A percentile compares a stretch with the other conserved stretches of the same genome.
phyloP scores from a whole-genome alignment of 2,329 filamentous ascomycete genomes.

The Ascosphaera apis region DNA sequence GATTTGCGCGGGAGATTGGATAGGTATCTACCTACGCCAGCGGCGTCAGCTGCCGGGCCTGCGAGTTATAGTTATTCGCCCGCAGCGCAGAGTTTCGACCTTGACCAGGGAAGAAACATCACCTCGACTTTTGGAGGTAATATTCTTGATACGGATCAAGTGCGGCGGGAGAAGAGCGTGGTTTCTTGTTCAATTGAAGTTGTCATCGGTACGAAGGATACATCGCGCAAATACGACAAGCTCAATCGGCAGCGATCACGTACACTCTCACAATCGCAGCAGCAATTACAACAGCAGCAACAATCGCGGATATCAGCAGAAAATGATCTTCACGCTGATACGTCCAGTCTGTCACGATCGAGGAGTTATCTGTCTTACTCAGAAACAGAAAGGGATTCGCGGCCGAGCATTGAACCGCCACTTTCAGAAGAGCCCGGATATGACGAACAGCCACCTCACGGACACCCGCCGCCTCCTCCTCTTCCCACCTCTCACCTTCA shows the following conservation, averaged over 20 bases:
- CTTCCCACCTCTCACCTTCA: not conserved
- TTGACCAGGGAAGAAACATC: slow-evolving; percentile 12
- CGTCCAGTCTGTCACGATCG: too few relatives aligned
- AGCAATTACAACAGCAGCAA: too few relatives aligned
- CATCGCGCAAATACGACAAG: slow-evolving; percentile 9
- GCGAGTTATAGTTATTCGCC: slow-evolving; percentile 22
- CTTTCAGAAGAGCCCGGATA: too few relatives aligned
- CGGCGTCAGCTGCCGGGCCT: slow-evolving; percentile 24
- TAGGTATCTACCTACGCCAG: slow-evolving; percentile 33
- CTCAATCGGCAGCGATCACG: too few relatives aligned
- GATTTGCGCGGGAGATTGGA: slow-evolving; percentile 78
- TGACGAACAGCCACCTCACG: not conserved
- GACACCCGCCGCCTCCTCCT: slow-evolving; percentile 2
- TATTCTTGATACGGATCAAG: slow-evolving; percentile 67
- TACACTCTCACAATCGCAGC: too few relatives aligned
- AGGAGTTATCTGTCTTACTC: too few relatives aligned
- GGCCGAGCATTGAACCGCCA: too few relatives aligned
- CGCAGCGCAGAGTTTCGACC: slow-evolving; percentile 14
- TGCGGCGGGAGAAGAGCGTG: slow-evolving; percentile 79
- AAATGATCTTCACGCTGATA: too few relatives aligned
- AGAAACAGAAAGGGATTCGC: too few relatives aligned
- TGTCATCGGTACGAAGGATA: slow-evolving; percentile 68
- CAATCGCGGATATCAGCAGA: too few relatives aligned
- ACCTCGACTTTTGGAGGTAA: slow-evolving; percentile 28
- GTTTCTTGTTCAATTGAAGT: slow-evolving; percentile 70